Base-by-base conservation (phyloP, 2,329 filamentous ascomycete species). In the Pseudogymnoascus sp. region DNA sequence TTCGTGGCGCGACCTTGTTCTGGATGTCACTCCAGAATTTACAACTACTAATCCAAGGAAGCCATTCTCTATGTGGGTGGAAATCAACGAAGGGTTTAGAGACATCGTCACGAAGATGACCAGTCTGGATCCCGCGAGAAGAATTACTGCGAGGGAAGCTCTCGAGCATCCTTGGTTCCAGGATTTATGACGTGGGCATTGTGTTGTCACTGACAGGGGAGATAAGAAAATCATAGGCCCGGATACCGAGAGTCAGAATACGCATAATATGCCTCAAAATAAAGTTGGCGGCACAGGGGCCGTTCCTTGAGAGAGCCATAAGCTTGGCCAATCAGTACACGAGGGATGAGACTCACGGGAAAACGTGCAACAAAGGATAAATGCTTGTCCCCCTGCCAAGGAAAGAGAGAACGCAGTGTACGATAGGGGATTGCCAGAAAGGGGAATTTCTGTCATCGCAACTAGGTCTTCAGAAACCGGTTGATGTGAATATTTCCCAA, bases 1-100 rank as follows among this genome's bases (percentile, higher is more conserved):
- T 31, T 8, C 23, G n/a, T 52, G 23, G 23, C 45, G 45, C 25
- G 25, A 49, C 23, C 12, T 52, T 4, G 25, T 52, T 52, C 23
- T 52, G 45, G 45, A 31, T 52, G n/a, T 31, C 7, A 25, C 25
- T 25, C 25, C 25, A 8, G 25, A 31, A n/a, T 52, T 31, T n/a
- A 52, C 45, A 3, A 52, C 73, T 52, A 70, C 74, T n/a, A 76
- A 76, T 65, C 78, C 77, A 0, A 71, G 76, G 18, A 71, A 71
- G 55, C 79, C 79, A 21, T 80, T 79, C 63, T 64, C 70, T 25
- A 65, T 75, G 49, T 78, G 76, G 75, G 72, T 76, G 64, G 69
- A 70, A 40, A 70, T 76, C 60, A 77, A 81, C 59, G 63, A 65
- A 12, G 69, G 71, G 2, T 76, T 78, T 65, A 75, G 75, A 63